Evolutionary conservation across 495 filamentous ascomycete species (phyloP), one percentile per base, ranked within the genome.

Genomic region (Aspergillus incahuasiensis): DNA sequence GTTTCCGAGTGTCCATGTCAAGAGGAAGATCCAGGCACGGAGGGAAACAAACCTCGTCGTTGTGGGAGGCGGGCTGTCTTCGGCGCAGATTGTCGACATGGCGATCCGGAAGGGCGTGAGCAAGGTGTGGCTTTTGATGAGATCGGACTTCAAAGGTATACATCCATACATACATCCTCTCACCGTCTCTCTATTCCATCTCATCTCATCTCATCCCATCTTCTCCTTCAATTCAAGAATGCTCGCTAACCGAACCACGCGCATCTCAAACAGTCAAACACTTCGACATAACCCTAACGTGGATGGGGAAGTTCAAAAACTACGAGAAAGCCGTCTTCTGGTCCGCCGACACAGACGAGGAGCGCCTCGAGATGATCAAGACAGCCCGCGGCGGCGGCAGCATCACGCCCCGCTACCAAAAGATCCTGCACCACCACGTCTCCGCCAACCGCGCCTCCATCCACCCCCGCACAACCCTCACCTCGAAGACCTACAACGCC

Each of bases 241-340:
- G n/a, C n/a, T n/a, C n/a, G 8, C 25, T 28, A 8, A 28, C 25
- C 8, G 8, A 8, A 28, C 25, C 8, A 28, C 25, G 25, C 25
- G 25, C 3, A n/a, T n/a, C n/a, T n/a, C n/a, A 12, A 8, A 2
- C 15, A 76, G 77, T 86, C 38, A 86, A 86, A 59, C 80, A 81
- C 54, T 86, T 87, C 57, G 83, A 87, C 58, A 70, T 86, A 56
- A 76, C 76, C 53, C 70, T 87, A 13, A 72, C 71, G 28, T 87
- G 84, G 84, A 79, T 87, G 65, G 81, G 81, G 22, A 87, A 87
- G 57, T 86, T 81, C 61, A 79, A 79, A n/a, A 86, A 86, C 64
- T 76, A 73, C 63, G 76, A 83, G 55, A 81, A 84, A 55, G 77
- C 84, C 22, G 72, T 74, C 2, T 87, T 86, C 60, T 86, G 82